Evolutionary conservation across 495 filamentous ascomycete genomes (phyloP), one percentile per base, ranked within the genome.

Genomic region (Xylaria grammica): DNA sequence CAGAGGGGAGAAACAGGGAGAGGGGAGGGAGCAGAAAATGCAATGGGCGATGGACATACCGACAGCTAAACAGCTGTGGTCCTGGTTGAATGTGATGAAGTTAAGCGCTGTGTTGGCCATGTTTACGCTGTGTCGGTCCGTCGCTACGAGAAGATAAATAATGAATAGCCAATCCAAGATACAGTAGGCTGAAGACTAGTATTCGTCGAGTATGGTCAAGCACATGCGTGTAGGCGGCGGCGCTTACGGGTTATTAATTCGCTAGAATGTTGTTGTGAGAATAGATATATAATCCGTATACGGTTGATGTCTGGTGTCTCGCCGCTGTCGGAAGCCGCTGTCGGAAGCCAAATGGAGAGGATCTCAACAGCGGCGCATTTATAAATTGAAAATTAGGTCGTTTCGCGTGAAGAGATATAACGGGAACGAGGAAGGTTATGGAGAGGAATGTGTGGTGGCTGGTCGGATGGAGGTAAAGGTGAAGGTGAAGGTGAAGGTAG

Each of bases 31-130:
- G 40, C 7, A 51, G 6, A 22, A 15, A 62, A 36, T 36, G 32
- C 45, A 29, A 49, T 2, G 27, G 55, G 34, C n/a, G 22, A 17
- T 9, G 19, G 48, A 73, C 89, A 67, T 81, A 91, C 92, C 94
- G 67, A 97, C 92, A 80, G 94, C 95, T 64, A 99, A 82, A 74
- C 93, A 92, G 84, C 91, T 96, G 83, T 96, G 91, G 84, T 99
- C 95, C 80, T 99, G 95, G 78, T 99, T 99, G 79, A 98, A 99
- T 19, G 93, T 98, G 71, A 99, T 91, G 75, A 94, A 99, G 75
- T 98, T 99, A 85, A 99, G 94, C 3, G 87, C 83, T 78, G 88
- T 76, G 65, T 65, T 74, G 63, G 80, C 71, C 80, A 82, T 84
- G 63, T 32, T 46, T 63, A 38, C 36, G 27, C n/a, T 30, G 20